phyloP scores from a whole-genome alignment of 169 alveolate species.

The Perkinsus marinus region DNA sequence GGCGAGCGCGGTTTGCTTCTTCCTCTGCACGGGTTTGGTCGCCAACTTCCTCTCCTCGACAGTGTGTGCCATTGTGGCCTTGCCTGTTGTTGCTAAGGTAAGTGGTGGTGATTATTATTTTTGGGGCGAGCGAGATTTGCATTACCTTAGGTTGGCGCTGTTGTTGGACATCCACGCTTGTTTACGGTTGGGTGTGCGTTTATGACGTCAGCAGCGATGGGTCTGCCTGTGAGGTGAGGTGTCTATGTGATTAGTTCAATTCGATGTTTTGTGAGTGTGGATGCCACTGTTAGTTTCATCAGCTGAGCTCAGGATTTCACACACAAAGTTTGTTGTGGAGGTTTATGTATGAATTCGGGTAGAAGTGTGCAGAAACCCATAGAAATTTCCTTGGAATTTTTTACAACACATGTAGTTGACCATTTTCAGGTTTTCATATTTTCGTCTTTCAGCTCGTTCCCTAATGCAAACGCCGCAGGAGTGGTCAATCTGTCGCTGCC shows the following conservation, averaged over 20 bases:
- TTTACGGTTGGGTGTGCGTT: neutral
- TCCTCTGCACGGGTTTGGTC: neutral
- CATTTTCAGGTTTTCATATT: too few relatives aligned
- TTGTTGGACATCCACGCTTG: neutral
- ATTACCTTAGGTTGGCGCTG: neutral
- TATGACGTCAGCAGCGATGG: neutral
- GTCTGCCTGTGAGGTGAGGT: neutral
- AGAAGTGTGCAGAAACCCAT: too few relatives aligned
- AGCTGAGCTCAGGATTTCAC: too few relatives aligned
- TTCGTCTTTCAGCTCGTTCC: neutral
- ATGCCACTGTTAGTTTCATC: too few relatives aligned
- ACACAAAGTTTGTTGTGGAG: too few relatives aligned
- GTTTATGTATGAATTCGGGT: too few relatives aligned
- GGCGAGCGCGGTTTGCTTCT: neutral
- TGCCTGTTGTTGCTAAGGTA: neutral
- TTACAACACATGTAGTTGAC: too few relatives aligned
- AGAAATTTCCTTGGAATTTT: too few relatives aligned
- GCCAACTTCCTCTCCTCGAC: neutral
- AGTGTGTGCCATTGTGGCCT: neutral
- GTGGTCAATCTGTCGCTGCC: neutral
- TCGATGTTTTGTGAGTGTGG: too few relatives aligned
- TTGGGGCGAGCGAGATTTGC: neutral
- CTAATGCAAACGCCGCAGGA: neutral
- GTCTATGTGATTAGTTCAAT: too few relatives aligned
- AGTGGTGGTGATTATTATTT: neutral